Conservation (phyloP, 2,329 filamentous ascomycete species). For the Ascomycota sp. region DNA sequence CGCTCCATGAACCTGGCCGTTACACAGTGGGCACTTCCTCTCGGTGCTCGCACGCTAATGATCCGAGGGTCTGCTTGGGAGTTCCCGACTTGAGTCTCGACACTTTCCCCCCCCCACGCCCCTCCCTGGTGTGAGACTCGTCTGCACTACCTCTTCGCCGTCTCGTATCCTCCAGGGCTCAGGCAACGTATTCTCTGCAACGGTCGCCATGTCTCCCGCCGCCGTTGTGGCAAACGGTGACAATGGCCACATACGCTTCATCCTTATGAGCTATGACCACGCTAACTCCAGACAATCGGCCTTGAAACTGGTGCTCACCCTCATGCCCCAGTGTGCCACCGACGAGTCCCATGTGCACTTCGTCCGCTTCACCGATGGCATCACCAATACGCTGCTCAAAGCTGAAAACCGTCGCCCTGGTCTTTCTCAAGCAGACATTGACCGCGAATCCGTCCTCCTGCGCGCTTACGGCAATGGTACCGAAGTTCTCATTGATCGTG, state of each 20-base stretch:
- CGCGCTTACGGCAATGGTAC: conserved; percentile 90
- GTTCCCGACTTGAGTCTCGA: no score
- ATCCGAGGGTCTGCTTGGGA: no score
- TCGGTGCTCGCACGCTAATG: no score
- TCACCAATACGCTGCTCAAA: conserved; percentile 84
- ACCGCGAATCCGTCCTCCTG: conserved; percentile 70
- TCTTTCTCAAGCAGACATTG: conserved; percentile 50
- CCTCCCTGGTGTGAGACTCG: no score
- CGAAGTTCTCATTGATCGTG: conserved; percentile 85
- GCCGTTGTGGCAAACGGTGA: conserved; percentile 10
- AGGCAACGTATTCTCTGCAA: neutral
- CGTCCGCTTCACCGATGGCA: conserved; percentile 86
- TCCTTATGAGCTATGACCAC: conserved; percentile 62
- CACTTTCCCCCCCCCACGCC: no score
- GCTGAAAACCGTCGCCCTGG: conserved; percentile 48
- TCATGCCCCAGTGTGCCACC: conserved; percentile 67
- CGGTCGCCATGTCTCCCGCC: conserved; percentile 13
- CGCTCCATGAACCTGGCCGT: no score
- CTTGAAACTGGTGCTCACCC: conserved; percentile 53
- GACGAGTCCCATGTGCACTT: conserved; percentile 61
- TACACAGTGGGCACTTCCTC: no score
- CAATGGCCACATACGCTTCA: conserved; percentile 32
- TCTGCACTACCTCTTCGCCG: no score
- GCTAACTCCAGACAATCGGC: conserved; percentile 62
- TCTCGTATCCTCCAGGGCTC: no score